These are phyloP conservation scores for Apium graveolens DNA, from an alignment of 129 eudicot genomes.

Conservation along the genomic window DNA sequence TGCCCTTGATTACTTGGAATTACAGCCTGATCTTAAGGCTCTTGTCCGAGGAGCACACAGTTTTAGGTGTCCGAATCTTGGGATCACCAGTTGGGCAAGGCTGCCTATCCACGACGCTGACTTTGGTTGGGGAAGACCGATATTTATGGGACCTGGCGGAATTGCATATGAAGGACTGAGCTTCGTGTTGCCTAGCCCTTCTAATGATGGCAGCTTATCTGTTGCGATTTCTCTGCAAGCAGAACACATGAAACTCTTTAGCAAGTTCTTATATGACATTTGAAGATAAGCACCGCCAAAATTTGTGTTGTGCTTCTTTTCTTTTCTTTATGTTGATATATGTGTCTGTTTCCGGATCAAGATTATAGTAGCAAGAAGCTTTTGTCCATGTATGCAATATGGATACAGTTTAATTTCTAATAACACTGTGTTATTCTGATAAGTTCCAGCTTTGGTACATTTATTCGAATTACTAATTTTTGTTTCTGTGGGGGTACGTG, in stretches of 20 bases:
- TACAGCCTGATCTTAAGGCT: conserved; percentile 54
- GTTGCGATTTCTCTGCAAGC: conserved; percentile 69
- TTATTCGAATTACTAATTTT: neutral
- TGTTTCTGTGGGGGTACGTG: too few species aligned
- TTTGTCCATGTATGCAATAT: conserved; percentile 2
- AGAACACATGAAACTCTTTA: conserved; percentile 73
- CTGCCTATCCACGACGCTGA: conserved; percentile 77
- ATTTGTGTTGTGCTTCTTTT: neutral
- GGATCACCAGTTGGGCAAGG: conserved; percentile 67
- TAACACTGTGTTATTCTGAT: neutral
- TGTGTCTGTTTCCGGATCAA: neutral
- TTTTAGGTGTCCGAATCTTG: conserved; percentile 61
- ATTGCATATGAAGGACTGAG: conserved; percentile 66
- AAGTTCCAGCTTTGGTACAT: neutral
- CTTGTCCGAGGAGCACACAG: conserved; percentile 71
- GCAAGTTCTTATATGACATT: conserved; percentile 59
- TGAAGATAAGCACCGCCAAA: conserved; percentile 17
- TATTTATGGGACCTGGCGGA: conserved; percentile 50
- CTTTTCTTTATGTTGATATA: neutral
- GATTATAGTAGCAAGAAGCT: neutral
- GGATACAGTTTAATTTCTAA: neutral
- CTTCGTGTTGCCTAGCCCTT: conserved; percentile 61
- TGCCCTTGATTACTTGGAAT: conserved; percentile 76
- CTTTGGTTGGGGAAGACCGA: conserved; percentile 76
- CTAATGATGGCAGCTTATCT: conserved; percentile 64